Conservation (phyloP, 108 stramenopile species). For the Nitzschia sp. region DNA sequence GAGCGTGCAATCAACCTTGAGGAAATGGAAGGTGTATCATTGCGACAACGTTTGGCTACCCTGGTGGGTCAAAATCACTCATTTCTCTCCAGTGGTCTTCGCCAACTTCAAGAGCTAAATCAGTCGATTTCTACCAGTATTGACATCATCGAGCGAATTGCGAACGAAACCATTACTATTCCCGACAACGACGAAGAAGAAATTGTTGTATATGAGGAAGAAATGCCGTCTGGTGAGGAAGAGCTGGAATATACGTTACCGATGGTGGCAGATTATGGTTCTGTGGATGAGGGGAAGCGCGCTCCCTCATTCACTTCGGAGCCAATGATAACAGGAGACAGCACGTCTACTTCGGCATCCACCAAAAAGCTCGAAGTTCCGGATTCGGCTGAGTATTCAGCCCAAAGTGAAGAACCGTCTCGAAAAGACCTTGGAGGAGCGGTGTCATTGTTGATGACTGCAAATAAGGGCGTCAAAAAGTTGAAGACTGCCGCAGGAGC, state of each 20-base stretch:
- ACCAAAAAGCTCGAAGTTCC: too few relatives aligned
- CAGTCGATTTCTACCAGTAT: conserved; percentile 24
- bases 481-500: not conserved
- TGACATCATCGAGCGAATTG: conserved; percentile 24
- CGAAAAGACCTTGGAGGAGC: too few relatives aligned
- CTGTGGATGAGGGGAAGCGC: too few relatives aligned
- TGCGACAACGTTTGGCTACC: conserved; percentile 1
- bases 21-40: conserved; percentile 34
- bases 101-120: conserved; percentile 41
- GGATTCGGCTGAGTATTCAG: too few relatives aligned
- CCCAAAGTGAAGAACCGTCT: too few relatives aligned
- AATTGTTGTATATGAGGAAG: too few relatives aligned
- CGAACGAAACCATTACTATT: not conserved
- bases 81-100: conserved; percentile 3
- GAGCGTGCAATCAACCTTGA: conserved; percentile 60
- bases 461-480: not conserved
- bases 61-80: conserved; percentile 21
- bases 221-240: too few relatives aligned
- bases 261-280: too few relatives aligned
- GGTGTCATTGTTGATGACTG: not conserved
- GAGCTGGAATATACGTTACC: too few relatives aligned
- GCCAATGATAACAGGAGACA: too few relatives aligned
- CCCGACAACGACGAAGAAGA: not conserved
- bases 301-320: too few relatives aligned
- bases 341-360: too few relatives aligned